A percentile compares a stretch with the other conserved stretches of the same genome.
These are phyloP conservation scores for Phytophthora citricola DNA, from an alignment of 352 stramenopile species.

Conservation along the genomic window DNA sequence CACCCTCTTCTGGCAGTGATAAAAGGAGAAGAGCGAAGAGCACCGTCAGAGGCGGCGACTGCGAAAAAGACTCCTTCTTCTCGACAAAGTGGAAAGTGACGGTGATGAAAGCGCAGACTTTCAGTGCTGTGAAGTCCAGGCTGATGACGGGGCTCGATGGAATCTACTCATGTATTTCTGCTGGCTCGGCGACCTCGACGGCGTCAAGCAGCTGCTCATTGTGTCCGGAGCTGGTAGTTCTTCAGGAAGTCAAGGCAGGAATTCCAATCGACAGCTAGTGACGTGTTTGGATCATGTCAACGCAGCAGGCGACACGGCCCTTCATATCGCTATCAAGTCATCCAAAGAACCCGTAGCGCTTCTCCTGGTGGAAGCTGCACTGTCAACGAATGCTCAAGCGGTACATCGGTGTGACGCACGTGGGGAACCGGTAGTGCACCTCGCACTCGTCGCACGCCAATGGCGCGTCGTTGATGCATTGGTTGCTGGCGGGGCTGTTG, in stretches of 20 bases:
- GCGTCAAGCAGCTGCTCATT: slow-evolving; percentile 42
- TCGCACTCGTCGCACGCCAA: slow-evolving; percentile 64
- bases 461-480: slow-evolving; percentile 70
- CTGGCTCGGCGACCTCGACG: slow-evolving; percentile 52
- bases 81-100: slow-evolving; percentile 36
- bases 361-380: slow-evolving; percentile 50
- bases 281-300: slow-evolving; percentile 71
- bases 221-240: slow-evolving; percentile 20
- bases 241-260: slow-evolving; percentile 27
- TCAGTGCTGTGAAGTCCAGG: slow-evolving; percentile 36
- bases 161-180: slow-evolving; percentile 79
- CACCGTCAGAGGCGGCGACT: slow-evolving; percentile 23
- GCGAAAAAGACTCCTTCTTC: slow-evolving; percentile 43
- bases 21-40: slow-evolving; percentile 35
- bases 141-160: slow-evolving; percentile 59
- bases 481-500: slow-evolving; percentile 49
- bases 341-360: slow-evolving; percentile 42
- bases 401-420: slow-evolving; percentile 54
- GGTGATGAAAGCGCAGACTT: slow-evolving; percentile 29
- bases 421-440: slow-evolving; percentile 62
- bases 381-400: slow-evolving; percentile 40
- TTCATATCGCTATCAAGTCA: slow-evolving; percentile 75
- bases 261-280: slow-evolving; percentile 38
- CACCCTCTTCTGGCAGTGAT: slow-evolving; percentile 5
- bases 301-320: slow-evolving; percentile 61